Conservation (phyloP, 2,329 filamentous ascomycete species). For the Aureobasidium melanogenum region DNA sequence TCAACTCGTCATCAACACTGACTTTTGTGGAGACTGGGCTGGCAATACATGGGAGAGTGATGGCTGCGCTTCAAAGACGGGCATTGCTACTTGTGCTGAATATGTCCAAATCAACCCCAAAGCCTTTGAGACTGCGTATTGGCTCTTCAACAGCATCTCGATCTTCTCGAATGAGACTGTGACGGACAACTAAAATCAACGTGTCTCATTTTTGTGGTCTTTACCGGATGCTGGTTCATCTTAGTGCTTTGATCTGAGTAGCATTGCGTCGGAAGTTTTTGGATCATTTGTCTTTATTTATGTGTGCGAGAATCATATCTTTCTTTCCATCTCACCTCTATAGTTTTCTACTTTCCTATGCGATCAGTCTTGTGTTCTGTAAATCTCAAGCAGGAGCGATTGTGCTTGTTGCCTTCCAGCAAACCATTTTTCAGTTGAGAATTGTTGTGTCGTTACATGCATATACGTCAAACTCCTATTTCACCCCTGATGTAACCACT, state of each 20-base stretch:
- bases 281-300: neutral
- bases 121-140: slow-evolving; percentile 66
- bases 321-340: neutral
- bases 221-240: neutral
- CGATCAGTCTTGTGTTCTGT: too few relatives aligned
- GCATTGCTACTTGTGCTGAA: slow-evolving; percentile 56
- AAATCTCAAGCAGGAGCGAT: too few relatives aligned
- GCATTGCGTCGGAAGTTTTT: neutral
- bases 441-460: too few relatives aligned
- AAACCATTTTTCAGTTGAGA: too few relatives aligned
- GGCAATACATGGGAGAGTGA: slow-evolving; percentile 56
- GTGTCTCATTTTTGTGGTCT: too few relatives aligned
- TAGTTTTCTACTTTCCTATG: too few relatives aligned
- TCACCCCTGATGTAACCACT: too few relatives aligned
- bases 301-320: neutral
- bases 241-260: neutral
- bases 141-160: slow-evolving; percentile 45
- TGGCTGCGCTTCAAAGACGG: slow-evolving; percentile 48
- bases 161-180: slow-evolving; percentile 2
- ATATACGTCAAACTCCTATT: too few relatives aligned
- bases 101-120: slow-evolving; percentile 64
- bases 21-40: slow-evolving; percentile 85
- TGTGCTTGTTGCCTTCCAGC: too few relatives aligned
- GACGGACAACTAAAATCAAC: too few relatives aligned
- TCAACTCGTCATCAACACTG: slow-evolving; percentile 69